A percentile compares a stretch with the other conserved stretches of the same genome.
Conservation (phyloP, 1,284 basidiomycete species). For the Tilletia walkeri region DNA sequence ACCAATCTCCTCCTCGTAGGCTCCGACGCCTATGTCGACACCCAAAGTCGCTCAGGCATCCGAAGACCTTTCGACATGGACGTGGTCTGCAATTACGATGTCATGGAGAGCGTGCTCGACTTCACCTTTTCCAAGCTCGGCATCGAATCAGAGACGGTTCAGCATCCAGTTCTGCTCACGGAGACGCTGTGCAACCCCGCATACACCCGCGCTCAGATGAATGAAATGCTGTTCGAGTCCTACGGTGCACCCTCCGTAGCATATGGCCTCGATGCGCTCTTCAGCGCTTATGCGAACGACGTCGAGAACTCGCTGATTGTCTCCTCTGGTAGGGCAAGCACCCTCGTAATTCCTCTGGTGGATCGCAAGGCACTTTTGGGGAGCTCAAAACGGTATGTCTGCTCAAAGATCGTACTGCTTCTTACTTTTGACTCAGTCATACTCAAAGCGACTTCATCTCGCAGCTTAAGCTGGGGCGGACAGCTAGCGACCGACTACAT, state of each 20-base stretch:
- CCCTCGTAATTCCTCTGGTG: slow-evolving; percentile 46
- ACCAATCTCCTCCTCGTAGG: slow-evolving; percentile 47
- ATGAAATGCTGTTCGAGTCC: slow-evolving; percentile 93
- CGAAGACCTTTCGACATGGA: slow-evolving; percentile 49
- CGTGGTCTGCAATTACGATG: slow-evolving; percentile 51
- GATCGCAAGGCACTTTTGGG: slow-evolving; percentile 43
- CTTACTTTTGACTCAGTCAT: too few relatives aligned
- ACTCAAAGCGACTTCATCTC: not conserved
- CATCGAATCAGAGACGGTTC: slow-evolving; percentile 71
- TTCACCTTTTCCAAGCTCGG: slow-evolving; percentile 85
- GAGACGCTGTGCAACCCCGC: slow-evolving; percentile 86
- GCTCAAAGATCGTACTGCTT: not conserved
- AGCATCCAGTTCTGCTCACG: slow-evolving; percentile 90
- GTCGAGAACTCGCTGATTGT: slow-evolving; percentile 46
- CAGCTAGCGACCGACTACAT: slow-evolving; percentile 86
- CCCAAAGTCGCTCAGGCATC: slow-evolving; percentile 39
- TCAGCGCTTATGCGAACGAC: slow-evolving; percentile 71
- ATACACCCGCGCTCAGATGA: slow-evolving; percentile 84
- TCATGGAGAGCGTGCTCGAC: slow-evolving; percentile 84
- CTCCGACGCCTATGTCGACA: slow-evolving; percentile 48
- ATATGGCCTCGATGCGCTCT: slow-evolving; percentile 86
- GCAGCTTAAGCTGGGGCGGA: slow-evolving; percentile 88
- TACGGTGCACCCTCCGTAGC: slow-evolving; percentile 82
- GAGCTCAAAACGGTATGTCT: slow-evolving; percentile 40
- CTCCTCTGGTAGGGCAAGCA: slow-evolving; percentile 42